A percentile compares a stretch with the other conserved stretches of the same genome.
These are phyloP conservation scores for Blastobotrys petasosporus DNA, from an alignment of 1,139 yeast species.

Conservation along the genomic window DNA sequence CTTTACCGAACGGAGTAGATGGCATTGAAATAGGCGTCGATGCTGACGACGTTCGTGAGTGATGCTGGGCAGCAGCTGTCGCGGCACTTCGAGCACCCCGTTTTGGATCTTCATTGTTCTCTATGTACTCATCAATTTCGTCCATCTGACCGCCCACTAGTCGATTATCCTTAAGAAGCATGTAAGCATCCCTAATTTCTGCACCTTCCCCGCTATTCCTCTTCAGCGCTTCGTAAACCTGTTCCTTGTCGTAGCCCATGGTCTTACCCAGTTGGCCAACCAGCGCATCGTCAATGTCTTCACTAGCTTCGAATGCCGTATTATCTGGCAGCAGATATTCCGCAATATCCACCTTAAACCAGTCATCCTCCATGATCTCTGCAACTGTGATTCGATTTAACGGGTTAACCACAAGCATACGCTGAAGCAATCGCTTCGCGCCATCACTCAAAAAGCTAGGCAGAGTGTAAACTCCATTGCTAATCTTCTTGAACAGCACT, in stretches of 20 bases:
- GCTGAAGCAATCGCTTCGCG: slow-evolving; percentile 76
- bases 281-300: slow-evolving; percentile 65
- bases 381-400: slow-evolving; percentile 90
- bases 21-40: slow-evolving; percentile 4
- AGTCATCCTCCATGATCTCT: slow-evolving; percentile 90
- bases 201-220: slow-evolving; percentile 45
- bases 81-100: slow-evolving; percentile 14
- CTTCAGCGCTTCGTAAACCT: slow-evolving; percentile 63
- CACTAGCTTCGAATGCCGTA: slow-evolving; percentile 39
- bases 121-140: slow-evolving; percentile 32
- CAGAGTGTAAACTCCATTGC: slow-evolving; percentile 89
- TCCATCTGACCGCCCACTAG: slow-evolving; percentile 23
- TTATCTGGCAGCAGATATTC: slow-evolving; percentile 63
- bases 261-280: slow-evolving; percentile 74
- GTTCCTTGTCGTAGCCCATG: slow-evolving; percentile 91
- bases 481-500: slow-evolving; percentile 86
- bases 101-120: slow-evolving; percentile 7
- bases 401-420: slow-evolving; percentile 96
- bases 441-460: slow-evolving; percentile 88
- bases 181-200: slow-evolving; percentile 89
- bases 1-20: slow-evolving; percentile 7
- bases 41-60: slow-evolving; percentile 1
- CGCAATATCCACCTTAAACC: slow-evolving; percentile 85
- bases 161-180: slow-evolving; percentile 76
- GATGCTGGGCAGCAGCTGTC: slow-evolving; percentile 10